Conservation (phyloP, 2,329 filamentous ascomycete genomes). For the Fusarium neocosmosporiellum region DNA sequence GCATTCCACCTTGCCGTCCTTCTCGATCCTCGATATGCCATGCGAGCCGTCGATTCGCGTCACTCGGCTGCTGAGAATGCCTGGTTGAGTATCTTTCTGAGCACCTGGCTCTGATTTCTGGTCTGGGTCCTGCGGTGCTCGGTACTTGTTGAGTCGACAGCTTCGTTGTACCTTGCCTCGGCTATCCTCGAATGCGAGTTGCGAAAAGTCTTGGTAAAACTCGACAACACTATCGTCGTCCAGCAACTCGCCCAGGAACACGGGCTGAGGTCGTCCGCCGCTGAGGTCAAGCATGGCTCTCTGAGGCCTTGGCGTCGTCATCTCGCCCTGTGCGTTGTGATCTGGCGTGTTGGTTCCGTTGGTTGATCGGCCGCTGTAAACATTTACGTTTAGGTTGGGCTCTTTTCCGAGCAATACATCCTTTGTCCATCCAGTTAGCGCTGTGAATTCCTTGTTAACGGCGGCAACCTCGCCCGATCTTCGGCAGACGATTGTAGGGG, state of each 20-base stretch:
- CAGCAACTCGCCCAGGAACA: slow-evolving; percentile 91
- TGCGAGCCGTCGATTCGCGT: slow-evolving; percentile 76
- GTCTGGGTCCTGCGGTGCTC: slow-evolving; percentile 72
- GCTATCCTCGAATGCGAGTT: slow-evolving; percentile 91
- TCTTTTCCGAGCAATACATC: slow-evolving; percentile 89
- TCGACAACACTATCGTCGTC: slow-evolving; percentile 94
- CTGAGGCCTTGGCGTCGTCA: slow-evolving; percentile 64
- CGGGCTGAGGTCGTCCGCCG: slow-evolving; percentile 73
- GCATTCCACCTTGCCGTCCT: slow-evolving; percentile 92
- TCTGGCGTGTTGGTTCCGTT: slow-evolving; percentile 50
- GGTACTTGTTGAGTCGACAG: slow-evolving; percentile 91
- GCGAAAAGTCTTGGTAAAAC: slow-evolving; percentile 95
- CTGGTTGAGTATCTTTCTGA: slow-evolving; percentile 56
- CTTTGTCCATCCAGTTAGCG: slow-evolving; percentile 93
- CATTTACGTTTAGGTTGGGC: slow-evolving; percentile 88
- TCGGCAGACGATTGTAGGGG: slow-evolving; percentile 90
- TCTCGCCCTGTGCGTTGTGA: slow-evolving; percentile 48
- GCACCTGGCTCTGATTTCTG: slow-evolving; percentile 51
- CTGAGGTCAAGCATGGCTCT: slow-evolving; percentile 56
- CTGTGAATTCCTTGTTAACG: slow-evolving; percentile 96
- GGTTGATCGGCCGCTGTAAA: slow-evolving; percentile 55
- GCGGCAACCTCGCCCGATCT: slow-evolving; percentile 95
- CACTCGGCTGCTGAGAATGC: slow-evolving; percentile 69
- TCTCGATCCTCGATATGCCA: slow-evolving; percentile 84
- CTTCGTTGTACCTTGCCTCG: slow-evolving; percentile 85